Conservation (phyloP, 2,329 filamentous ascomycete genomes). For the Claviceps pusilla region DNA sequence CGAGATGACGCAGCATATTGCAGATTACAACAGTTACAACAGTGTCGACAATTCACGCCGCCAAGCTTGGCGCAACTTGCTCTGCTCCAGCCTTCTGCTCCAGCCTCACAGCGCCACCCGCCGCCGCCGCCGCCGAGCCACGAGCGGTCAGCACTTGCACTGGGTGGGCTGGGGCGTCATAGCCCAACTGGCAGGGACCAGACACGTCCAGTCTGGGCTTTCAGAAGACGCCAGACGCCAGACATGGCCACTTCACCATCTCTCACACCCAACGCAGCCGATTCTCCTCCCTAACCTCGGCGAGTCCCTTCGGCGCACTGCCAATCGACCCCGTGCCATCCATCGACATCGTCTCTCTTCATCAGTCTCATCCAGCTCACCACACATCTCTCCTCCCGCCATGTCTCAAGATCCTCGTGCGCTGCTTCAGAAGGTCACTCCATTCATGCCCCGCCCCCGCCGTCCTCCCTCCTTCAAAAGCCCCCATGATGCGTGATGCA, state of each 20-base stretch:
- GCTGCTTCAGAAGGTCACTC: conserved; percentile 57
- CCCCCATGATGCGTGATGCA: background rate
- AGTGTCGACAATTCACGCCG: background rate
- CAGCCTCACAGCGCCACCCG: background rate
- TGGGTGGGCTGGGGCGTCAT: background rate
- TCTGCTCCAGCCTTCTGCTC: background rate
- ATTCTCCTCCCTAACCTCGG: background rate
- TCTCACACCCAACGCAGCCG: background rate
- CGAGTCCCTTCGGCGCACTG: background rate
- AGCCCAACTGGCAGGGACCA: background rate
- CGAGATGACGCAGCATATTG: background rate
- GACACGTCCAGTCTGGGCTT: too few species aligned
- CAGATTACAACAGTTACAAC: too few species aligned
- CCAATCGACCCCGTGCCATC: background rate
- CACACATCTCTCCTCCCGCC: conserved; percentile 4
- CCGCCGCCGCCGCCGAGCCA: background rate
- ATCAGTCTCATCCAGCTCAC: conserved; percentile 1
- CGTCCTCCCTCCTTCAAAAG: background rate
- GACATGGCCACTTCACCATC: background rate
- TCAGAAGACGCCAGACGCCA: background rate
- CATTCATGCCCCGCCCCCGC: conserved; percentile 4
- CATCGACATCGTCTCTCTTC: background rate
- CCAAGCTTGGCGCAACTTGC: too few species aligned
- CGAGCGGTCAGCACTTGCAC: background rate
- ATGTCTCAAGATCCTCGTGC: conserved; percentile 69